Evolutionary conservation across 768 basidiomycete genomes (phyloP), one percentile per base, ranked within the genome.

Genomic region (Tulasnella sp.): DNA sequence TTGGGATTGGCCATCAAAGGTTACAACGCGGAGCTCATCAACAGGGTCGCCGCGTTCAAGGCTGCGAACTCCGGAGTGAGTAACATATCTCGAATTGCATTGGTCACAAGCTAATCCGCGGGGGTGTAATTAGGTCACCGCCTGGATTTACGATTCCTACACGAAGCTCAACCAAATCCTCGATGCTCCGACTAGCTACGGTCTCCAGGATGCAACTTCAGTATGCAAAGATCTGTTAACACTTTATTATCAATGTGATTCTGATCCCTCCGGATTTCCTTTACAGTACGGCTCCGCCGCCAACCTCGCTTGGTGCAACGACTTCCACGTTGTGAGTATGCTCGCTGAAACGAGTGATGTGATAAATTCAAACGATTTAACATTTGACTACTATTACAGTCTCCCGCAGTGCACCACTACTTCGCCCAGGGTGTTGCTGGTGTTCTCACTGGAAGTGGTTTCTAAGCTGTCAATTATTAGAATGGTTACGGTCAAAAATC

Each of bases 181-280:
- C 21, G 85, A 89, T 84, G 75, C 83, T 46, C 89, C 90, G 2
- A 86, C 85, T 0, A 82, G 85, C 31, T 91, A 87, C 77, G 90
- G 90, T 0, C 90, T 91, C 83, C 85, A 86, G n/a, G 90, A 91
- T 81, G 87, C 86, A 2, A 87, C 87, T 6, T 86, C 87, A 2
- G 76, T 77, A 31, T 14, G 76, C 39, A 31, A 7, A 1, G 5
- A 1, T 16, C 3, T 2, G 36, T 68, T 16, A 48, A 34, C 21
- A 18, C 2, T 34, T 68, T 12, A 40, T 7, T 24, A 18, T 68
- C 9, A 16, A 16, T 16, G 8, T 31, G 18, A 6, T 10, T 36
- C 34, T 19, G 14, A 36, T 21, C 27, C 27, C 68, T 71, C 19
- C n/a, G 34, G 19, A n/a, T 31, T 14, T 3, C 34, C 36, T 19